These are phyloP conservation scores for Obba rivulosa DNA, from an alignment of 768 basidiomycete species.

Conservation along the genomic window DNA sequence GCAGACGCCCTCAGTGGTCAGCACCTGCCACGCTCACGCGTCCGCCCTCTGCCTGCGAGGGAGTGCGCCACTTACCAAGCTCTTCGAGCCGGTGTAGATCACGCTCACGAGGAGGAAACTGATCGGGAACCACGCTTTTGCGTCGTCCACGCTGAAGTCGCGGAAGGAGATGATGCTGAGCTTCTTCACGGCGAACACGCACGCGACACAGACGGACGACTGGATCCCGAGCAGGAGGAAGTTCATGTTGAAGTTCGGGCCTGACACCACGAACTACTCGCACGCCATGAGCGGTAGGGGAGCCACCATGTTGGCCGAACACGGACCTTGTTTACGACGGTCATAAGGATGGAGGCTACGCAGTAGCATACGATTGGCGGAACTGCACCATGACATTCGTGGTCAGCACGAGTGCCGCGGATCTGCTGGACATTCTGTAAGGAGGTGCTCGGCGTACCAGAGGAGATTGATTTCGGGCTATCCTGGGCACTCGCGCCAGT, in stretches of 20 bases:
- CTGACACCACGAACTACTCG: slow-evolving; percentile 87
- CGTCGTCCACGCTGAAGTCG: slow-evolving; percentile 75
- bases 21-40: background rate
- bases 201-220: slow-evolving; percentile 77
- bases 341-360: slow-evolving; percentile 92
- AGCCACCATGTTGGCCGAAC: background rate
- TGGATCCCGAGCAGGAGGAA: slow-evolving; percentile 92
- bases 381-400: slow-evolving; percentile 35
- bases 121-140: slow-evolving; percentile 92
- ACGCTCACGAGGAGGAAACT: slow-evolving; percentile 88
- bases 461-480: slow-evolving; percentile 17
- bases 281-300: background rate
- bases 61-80: slow-evolving; percentile 58
- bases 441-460: slow-evolving; percentile 19
- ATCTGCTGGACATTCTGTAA: no score
- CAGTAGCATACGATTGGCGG: slow-evolving; percentile 88
- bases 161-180: slow-evolving; percentile 80
- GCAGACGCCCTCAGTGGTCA: background rate
- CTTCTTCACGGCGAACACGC: slow-evolving; percentile 71
- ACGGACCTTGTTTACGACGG: slow-evolving; percentile 88
- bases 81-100: slow-evolving; percentile 98
- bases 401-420: no score
- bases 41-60: background rate
- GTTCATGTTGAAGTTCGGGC: slow-evolving; percentile 91
- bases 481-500: slow-evolving; percentile 30